phyloP scores from a whole-genome alignment of 495 filamentous ascomycete species.

The Halenospora varia region DNA sequence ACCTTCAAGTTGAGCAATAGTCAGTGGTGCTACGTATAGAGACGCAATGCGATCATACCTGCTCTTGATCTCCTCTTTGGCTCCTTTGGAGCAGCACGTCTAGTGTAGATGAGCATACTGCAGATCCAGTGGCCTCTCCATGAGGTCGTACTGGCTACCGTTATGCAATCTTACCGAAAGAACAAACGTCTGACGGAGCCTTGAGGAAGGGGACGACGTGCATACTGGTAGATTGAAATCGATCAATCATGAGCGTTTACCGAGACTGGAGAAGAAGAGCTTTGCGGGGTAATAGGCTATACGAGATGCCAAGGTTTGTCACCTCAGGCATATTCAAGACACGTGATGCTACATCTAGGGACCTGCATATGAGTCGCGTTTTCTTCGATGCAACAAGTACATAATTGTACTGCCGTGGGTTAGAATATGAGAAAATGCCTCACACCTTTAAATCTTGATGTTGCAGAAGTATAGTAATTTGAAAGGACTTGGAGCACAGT shows the following conservation, averaged over 20 bases:
- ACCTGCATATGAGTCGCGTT: too few relatives aligned
- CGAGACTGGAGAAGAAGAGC: neutral
- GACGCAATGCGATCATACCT: constrained; percentile 38
- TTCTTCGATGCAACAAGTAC: too few relatives aligned
- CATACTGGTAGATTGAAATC: neutral
- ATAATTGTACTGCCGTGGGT: too few relatives aligned
- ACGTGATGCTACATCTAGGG: too few relatives aligned
- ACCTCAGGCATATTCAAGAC: too few relatives aligned
- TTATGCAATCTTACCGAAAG: neutral
- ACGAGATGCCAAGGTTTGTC: too few relatives aligned
- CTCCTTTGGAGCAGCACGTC: constrained; percentile 51
- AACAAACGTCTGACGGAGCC: neutral
- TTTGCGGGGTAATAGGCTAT: neutral
- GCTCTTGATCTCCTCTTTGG: constrained; percentile 59
- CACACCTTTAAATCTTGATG: too few relatives aligned
- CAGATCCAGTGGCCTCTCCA: neutral
- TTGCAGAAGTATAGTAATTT: too few relatives aligned
- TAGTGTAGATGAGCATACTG: constrained; percentile 56
- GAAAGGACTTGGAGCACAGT: too few relatives aligned
- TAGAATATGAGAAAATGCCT: too few relatives aligned
- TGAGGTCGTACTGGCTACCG: neutral
- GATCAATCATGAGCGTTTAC: neutral
- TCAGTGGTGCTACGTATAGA: neutral
- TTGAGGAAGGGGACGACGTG: neutral
- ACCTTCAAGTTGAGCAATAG: constrained; percentile 30